phyloP scores from a whole-genome alignment of 2,329 filamentous ascomycete genomes.

The Epichloe gansuensis region DNA sequence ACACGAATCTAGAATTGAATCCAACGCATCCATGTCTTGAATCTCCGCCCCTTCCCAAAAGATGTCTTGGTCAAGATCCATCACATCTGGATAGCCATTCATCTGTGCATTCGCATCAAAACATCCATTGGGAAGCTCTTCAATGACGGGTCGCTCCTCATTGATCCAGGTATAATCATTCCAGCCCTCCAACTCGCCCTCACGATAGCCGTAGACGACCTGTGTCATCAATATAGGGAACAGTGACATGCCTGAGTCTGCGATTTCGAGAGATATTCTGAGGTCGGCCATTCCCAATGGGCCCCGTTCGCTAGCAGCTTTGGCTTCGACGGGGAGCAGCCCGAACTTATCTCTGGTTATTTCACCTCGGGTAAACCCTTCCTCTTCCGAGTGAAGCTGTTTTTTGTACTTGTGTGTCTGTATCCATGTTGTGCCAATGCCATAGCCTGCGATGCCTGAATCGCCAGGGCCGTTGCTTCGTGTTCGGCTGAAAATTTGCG shows the following conservation, averaged over 20 bases:
- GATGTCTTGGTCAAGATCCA: slow-evolving; percentile 46
- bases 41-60: slow-evolving; percentile 49
- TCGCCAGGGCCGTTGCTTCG: slow-evolving; percentile 52
- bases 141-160: slow-evolving; percentile 18
- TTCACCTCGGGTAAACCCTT: slow-evolving; percentile 58
- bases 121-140: slow-evolving; percentile 15
- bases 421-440: slow-evolving; percentile 56
- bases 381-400: slow-evolving; percentile 65
- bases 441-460: slow-evolving; percentile 47
- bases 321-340: slow-evolving; percentile 68
- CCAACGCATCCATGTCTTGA: slow-evolving; percentile 38
- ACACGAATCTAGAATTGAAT: slow-evolving; percentile 44
- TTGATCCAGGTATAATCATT: slow-evolving; percentile 44
- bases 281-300: slow-evolving; percentile 69
- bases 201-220: slow-evolving; percentile 58
- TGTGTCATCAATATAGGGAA: slow-evolving; percentile 64
- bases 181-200: slow-evolving; percentile 61
- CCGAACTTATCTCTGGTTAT: slow-evolving; percentile 62
- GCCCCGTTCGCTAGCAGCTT: slow-evolving; percentile 57
- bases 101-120: slow-evolving; percentile 20
- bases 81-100: slow-evolving; percentile 41
- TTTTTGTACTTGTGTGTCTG: slow-evolving; percentile 67
- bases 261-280: slow-evolving; percentile 60
- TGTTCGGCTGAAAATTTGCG: slow-evolving; percentile 50
- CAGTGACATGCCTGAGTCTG: slow-evolving; percentile 61